Conservation (phyloP, 805 yeast species). For the Myxozyma vanderwaltii region DNA sequence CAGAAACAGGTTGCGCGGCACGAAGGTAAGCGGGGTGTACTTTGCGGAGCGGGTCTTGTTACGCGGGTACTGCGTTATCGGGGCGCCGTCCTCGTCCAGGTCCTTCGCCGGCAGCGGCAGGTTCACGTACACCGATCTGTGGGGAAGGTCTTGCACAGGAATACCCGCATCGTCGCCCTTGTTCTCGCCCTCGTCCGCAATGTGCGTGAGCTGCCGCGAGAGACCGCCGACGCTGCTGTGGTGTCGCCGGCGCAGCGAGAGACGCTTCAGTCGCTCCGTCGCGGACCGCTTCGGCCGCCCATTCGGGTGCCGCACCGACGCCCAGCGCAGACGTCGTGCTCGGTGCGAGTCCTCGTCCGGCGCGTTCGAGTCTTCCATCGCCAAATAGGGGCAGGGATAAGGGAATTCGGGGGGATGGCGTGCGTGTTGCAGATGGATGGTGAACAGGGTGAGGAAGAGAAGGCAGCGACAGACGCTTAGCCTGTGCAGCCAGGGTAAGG, state of each 20-base stretch:
- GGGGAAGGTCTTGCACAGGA: constrained; percentile 22
- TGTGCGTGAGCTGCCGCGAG: constrained; percentile 10
- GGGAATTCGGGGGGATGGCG: no score
- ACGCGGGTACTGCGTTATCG: constrained; percentile 66
- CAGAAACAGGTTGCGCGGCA: constrained; percentile 77
- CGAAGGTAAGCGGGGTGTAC: constrained; percentile 84
- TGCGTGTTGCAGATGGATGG: no score
- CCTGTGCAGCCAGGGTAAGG: constrained; percentile 5
- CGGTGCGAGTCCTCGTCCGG: constrained; percentile 8
- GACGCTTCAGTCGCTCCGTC: constrained; percentile 24
- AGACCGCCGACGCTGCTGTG: constrained; percentile 4
- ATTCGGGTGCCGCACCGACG: constrained; percentile 28
- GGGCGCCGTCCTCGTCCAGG: constrained; percentile 57
- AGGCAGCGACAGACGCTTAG: no score
- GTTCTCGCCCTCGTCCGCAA: constrained; percentile 18
- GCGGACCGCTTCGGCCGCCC: constrained; percentile 23
- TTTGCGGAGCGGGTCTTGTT: constrained; percentile 95
- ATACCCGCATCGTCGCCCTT: constrained; percentile 28
- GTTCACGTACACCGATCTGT: constrained; percentile 54
- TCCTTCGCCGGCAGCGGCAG: constrained; percentile 51
- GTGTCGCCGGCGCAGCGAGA: constrained; percentile 18
- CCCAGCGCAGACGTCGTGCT: constrained; percentile 33
- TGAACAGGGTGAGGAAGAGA: no score
- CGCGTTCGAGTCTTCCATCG: constrained; percentile 8
- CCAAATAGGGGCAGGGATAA: no score